These are phyloP conservation scores for Pseudocercospora fuligena DNA, from an alignment of 2,329 filamentous ascomycete genomes.

Conservation along the genomic window DNA sequence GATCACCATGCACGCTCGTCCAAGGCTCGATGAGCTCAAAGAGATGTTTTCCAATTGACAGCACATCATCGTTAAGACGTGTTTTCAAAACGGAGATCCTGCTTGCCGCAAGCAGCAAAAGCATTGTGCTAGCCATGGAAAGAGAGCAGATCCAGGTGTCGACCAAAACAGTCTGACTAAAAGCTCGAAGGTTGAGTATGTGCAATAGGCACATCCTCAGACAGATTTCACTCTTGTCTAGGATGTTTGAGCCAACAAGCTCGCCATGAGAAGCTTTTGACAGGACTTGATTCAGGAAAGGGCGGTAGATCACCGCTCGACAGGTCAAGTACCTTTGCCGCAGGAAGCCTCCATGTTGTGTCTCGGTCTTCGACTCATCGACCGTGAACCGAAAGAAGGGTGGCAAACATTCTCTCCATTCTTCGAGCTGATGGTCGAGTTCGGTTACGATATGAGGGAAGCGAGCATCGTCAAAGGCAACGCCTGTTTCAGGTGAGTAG, in stretches of 20 bases:
- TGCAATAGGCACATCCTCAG: constrained; percentile 22
- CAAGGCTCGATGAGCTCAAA: constrained; percentile 18
- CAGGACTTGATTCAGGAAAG: constrained; percentile 20
- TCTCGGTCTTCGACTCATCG: constrained; percentile 3
- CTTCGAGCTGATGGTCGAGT: constrained; percentile 25
- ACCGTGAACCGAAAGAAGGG: constrained; percentile 15
- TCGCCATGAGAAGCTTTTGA: constrained; percentile 16
- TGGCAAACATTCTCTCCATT: constrained; percentile 20
- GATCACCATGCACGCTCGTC: constrained; percentile 15
- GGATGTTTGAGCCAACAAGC: constrained; percentile 2
- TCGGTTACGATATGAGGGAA: constrained; percentile 24
- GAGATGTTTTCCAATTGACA: constrained; percentile 13
- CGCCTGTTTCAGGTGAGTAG: constrained; percentile 21
- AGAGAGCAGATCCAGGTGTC: constrained; percentile 24
- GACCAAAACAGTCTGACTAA: constrained; percentile 22
- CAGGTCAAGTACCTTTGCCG: constrained; percentile 24
- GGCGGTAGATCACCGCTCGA: constrained; percentile 22
- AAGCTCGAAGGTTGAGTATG: constrained; percentile 20
- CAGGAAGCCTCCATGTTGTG: constrained; percentile 20
- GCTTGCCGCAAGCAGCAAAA: constrained; percentile 19
- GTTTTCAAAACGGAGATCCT: constrained; percentile 15
- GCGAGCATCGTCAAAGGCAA: constrained; percentile 23
- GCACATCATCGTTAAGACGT: constrained; percentile 4
- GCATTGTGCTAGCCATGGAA: constrained; percentile 25
- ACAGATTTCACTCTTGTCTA: constrained; percentile 20